Base-by-base conservation (phyloP, 176 grass and related monocot species). In the barley (Hordeum vulgare) region DNA sequence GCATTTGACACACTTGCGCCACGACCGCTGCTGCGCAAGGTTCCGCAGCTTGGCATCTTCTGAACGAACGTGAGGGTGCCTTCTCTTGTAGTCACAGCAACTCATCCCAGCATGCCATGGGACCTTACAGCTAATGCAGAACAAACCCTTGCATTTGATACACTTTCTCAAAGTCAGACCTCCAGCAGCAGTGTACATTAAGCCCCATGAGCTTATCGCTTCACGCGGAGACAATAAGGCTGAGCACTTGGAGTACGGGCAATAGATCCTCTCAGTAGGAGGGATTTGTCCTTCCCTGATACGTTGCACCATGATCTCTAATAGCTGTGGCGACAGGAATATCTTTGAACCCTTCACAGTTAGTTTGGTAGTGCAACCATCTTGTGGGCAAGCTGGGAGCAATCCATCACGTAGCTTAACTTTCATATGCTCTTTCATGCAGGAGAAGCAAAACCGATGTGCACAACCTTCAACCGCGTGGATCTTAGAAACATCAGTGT, bases 81-180 rank as follows among this genome's bases (percentile, higher is more conserved):
- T 66, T 44, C 51, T 87, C 71, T 88, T 89, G 31, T 93, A 91
- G 2, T 93, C 78, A n/a, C 1, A 51, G 49, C 89, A 97, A 33
- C 74, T 77, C 82, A 97, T 67, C 34, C 26, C 17, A 21, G 85
- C 77, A 74, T 93, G 94, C 94, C 90, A 96, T 49, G 60, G 74
- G 58, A 95, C 93, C 82, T 92, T 95, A 83, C 93, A 95, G 6
- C 61, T 90, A 62, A 95, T 78, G 69, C 90, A 95, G 75, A 95
- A 92, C 25, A 36, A 61, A 12, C 86, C 72, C 57, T 69, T 84
- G 61, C 88, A 96, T 89, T 87, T 86, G 13, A 87, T 44, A 61
- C 88, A 96, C 62, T 90, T 86, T 13, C 85, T 95, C 37, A 95
- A 44, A 13, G 78, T 83, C 26, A 65, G 61, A 67, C 64, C 57